Percentiles rank a stretch among this genome's conserved stretches.
Conservation (phyloP, 2,329 filamentous ascomycete species). For the Trichophyton verrucosum region DNA sequence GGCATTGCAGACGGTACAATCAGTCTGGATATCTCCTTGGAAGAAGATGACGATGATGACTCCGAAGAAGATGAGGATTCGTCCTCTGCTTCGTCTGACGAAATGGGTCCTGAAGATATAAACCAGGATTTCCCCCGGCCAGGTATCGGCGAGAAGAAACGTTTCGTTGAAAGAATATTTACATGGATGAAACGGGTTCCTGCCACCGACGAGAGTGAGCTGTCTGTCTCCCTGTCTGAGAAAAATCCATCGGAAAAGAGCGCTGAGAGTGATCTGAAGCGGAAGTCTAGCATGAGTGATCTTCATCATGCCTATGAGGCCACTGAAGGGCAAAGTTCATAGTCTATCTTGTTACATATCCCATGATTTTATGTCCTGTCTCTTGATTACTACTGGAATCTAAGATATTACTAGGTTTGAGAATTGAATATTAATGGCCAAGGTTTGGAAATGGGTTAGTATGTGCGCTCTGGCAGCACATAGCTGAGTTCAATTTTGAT, state of each 20-base stretch:
- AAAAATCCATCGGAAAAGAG: neutral
- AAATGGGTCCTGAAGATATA: neutral
- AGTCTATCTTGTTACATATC: neutral
- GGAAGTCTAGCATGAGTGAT: neutral
- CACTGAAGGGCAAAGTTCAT: neutral
- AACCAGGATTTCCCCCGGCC: neutral
- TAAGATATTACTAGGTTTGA: neutral
- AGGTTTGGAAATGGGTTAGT: too few species aligned
- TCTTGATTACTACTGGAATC: neutral
- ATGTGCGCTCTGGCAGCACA: too few species aligned
- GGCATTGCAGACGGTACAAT: neutral
- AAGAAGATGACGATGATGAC: neutral
- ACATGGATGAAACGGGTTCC: slow-evolving; percentile 1
- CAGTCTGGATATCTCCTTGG: neutral
- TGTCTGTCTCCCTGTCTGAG: neutral
- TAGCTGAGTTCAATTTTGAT: too few species aligned
- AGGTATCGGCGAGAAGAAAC: neutral
- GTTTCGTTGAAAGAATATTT: neutral
- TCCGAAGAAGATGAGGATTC: neutral
- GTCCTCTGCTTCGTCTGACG: too few species aligned
- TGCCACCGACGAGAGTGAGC: neutral
- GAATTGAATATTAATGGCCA: neutral
- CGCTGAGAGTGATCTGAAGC: neutral
- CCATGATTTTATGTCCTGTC: neutral
- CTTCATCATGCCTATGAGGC: neutral